Percentiles rank a stretch among this genome's conserved stretches.
Conservation (phyloP, 768 basidiomycete species). For the Lentinula sp. region DNA sequence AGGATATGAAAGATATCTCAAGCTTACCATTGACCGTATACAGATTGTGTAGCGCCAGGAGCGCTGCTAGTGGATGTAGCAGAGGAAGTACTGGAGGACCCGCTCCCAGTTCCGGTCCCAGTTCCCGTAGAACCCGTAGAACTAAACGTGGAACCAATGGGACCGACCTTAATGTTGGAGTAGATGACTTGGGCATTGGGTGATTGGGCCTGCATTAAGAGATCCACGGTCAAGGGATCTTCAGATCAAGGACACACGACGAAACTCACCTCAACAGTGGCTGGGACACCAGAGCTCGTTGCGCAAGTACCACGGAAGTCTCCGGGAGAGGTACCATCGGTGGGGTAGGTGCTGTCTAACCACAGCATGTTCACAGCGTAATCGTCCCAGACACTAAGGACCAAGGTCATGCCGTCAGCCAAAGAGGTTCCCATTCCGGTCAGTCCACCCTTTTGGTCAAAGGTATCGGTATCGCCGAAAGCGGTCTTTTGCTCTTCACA, state of each 20-base stretch:
- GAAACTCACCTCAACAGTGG: slow-evolving; percentile 30
- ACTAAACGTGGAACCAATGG: slow-evolving; percentile 30
- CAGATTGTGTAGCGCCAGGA: slow-evolving; percentile 24
- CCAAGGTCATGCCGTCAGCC: slow-evolving; percentile 36
- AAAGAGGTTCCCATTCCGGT: slow-evolving; percentile 28
- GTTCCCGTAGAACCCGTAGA: background rate
- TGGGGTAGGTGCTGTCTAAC: slow-evolving; percentile 48
- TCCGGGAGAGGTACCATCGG: slow-evolving; percentile 30
- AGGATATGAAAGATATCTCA: background rate
- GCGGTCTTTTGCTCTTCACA: slow-evolving; percentile 34
- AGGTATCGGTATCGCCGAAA: slow-evolving; percentile 38
- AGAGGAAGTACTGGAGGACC: background rate
- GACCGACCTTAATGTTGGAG: slow-evolving; percentile 34
- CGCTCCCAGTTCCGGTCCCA: background rate
- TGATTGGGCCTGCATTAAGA: slow-evolving; percentile 19
- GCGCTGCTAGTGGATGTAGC: slow-evolving; percentile 10
- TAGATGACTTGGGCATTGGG: slow-evolving; percentile 24
- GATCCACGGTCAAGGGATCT: background rate
- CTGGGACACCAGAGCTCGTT: slow-evolving; percentile 39
- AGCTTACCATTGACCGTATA: slow-evolving; percentile 31
- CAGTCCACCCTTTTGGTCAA: slow-evolving; percentile 35
- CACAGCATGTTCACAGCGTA: slow-evolving; percentile 50
- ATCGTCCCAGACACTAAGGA: slow-evolving; percentile 35
- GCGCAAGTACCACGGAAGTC: slow-evolving; percentile 45
- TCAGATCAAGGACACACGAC: background rate